Base-by-base conservation (phyloP, 2,329 filamentous ascomycete species). In the Beauveria sp. region DNA sequence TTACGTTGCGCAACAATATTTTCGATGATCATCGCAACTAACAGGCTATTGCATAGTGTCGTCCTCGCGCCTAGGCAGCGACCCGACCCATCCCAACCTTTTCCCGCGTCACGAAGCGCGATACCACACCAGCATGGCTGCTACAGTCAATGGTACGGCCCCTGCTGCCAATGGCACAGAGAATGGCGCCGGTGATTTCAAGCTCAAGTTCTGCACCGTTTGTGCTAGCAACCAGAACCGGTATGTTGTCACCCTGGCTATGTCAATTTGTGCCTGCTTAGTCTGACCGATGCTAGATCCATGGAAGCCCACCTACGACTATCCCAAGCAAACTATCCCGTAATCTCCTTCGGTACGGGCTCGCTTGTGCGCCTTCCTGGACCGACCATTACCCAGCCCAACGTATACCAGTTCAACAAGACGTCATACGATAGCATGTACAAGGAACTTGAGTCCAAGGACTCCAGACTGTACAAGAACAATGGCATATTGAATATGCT, bases 241-340 rank as follows among this genome's bases (percentile, higher is more conserved):
- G 85, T 96, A 80, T 65, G 81, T 69, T 54, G n/a, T 7, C 59
- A 64, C 61, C 47, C 61, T 64, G 37, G 37, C 44, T 4, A 37
- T 9, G 37, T 28, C 43, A 48, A 7, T 16, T 34, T 30, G 3
- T 51, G 20, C 16, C 20, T 10, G 14, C 28, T 41, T 53, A 52
- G 28, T 51, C 50, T 59, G 20, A 61, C 34, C 24, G 20, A 18
- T 55, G 3, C 14, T 8, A 90, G 88, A 74, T 91, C 91, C n/a
- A 97, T 99, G 94, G 94, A 97, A 81, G 93, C 93, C n/a, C 94
- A 99, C 75, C 85, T 97, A 30, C 90, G 91, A 64, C 87, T 99
- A 40, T 91, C 94, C 5, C 84, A 89, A 63, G 90, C 91, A 53
- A 78, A 87, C 54, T 97, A 94, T 70, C 94, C 94, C n/a, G 93